Base-by-base conservation (phyloP, 768 basidiomycete species). In the Tephrocybe sp. region DNA sequence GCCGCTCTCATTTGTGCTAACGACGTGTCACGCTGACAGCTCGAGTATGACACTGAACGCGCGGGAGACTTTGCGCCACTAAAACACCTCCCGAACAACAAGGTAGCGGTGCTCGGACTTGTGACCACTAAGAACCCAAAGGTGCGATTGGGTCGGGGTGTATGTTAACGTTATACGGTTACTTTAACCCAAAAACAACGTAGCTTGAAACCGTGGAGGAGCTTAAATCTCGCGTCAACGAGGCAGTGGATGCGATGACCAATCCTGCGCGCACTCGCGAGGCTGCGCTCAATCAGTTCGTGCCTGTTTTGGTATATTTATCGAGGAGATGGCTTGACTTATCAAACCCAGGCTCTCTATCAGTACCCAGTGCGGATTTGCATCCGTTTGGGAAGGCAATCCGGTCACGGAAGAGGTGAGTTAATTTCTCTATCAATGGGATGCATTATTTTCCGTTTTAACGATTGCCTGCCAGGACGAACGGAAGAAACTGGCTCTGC, bases 31-130 rank as follows among this genome's bases (percentile, higher is more conserved):
- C 28, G 38, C 44, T 68, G 62, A 58, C 56, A 79, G 83, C 73
- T 86, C 33, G 83, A 85, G 65, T 85, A 83, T 62, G 84, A 86
- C 64, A 80, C 77, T n/a, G 76, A 76, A 54, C 80, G 83, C 42
- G 76, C 82, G 1, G 84, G 84, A 23, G 75, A 79, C 51, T 85
- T 85, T 57, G 58, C 70, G 51, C 80, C 83, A n/a, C 72, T 85
- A 12, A 76, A 69, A 62, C 61, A 71, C 55, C 69, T 85, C 10
- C 83, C 83, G 1, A 63, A 67, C 7, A 69, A 74, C 55, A 78
- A 76, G 58, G 66, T 70, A 11, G 77, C 63, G 20, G 78, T 80
- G 18, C 68, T 80, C 6, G 79, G 79, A 2, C 65, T 80, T 32
- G 73, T 80, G 23, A 76, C 78, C 3, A 77, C 77, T 1, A 80